Base-by-base conservation (phyloP, 495 filamentous ascomycete species). In the Aspergillus heteromorphus region DNA sequence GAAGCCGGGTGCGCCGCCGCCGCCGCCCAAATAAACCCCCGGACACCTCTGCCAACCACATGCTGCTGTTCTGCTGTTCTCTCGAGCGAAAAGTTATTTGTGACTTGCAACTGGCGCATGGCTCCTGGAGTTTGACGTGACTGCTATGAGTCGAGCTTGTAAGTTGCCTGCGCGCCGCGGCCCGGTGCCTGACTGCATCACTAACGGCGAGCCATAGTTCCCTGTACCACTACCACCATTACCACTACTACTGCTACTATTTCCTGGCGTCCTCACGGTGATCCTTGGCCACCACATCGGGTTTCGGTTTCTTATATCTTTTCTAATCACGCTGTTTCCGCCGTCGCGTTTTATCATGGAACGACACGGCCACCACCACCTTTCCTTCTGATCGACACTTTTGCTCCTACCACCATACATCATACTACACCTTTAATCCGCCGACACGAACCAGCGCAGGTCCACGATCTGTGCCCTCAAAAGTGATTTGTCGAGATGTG, bases 1-100 rank as follows among this genome's bases (percentile, higher is more conserved):
- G 63, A 81, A 81, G 67, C 80, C 80, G 41, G 73, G 77, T 51
- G 74, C 74, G 61, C 79, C 79, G 54, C 75, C 73, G 55, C 71
- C 69, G 51, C 68, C 66, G 45, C 70, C 68, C 23, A 71, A 69
- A 65, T 53, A 49, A 62, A 29, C 47, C 50, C 57, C 61, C 21
- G 40, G 51, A 40, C 47, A 52, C 63, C 56, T 61, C 48, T 61
- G 56, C 51, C 56, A 62, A 59, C 60, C 57, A 64, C 56, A 63
- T 57, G 58, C 62, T 60, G 36, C 56, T 63, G 56, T 55, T 61
- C 49, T 61, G 18, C 40, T 56, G 23, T 50, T 62, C 47, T 56
- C 41, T 59, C 40, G 30, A 62, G 63, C 57, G 63, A 58, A 65
- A 62, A 58, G 18, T 64, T 57, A 42, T 54, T 60, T 60, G 54